Evolutionary conservation across 2,329 filamentous ascomycete genomes (phyloP).

Genomic region (Aspergillus pseudonomiae): DNA sequence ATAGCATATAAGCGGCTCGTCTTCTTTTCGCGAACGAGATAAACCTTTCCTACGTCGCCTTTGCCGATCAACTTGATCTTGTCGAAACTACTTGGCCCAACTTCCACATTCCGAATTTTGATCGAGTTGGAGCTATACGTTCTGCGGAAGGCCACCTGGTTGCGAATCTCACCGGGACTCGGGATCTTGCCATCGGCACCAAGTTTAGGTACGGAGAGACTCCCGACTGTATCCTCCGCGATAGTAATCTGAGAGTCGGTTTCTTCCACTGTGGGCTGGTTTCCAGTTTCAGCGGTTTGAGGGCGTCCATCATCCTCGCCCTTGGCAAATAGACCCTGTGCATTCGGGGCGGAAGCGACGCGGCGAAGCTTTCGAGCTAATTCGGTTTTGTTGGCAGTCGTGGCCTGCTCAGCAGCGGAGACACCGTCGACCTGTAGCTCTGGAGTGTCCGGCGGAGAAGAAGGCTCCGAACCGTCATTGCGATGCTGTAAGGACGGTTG

Average conservation of each 20-base stretch:
- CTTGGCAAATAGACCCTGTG: conserved; percentile 81
- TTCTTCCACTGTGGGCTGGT: conserved; percentile 71
- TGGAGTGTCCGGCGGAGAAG: conserved; percentile 89
- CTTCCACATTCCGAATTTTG: conserved; percentile 96
- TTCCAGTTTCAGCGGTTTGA: conserved; percentile 81
- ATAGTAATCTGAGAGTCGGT: conserved; percentile 58
- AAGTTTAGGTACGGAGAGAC: conserved; percentile 35
- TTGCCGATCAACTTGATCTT: conserved; percentile 99
- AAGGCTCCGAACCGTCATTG: conserved; percentile 89
- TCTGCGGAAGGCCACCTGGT: conserved; percentile 76
- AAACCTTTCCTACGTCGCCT: conserved; percentile 97
- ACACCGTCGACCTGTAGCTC: conserved; percentile 72
- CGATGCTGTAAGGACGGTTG: conserved; percentile 91
- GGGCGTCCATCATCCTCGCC: conserved; percentile 68
- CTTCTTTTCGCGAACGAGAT: conserved; percentile 97
- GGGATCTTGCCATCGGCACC: conserved; percentile 65
- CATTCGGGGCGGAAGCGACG: conserved; percentile 95
- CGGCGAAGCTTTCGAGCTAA: conserved; percentile 87
- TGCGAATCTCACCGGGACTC: conserved; percentile 66
- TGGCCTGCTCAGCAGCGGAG: conserved; percentile 67
- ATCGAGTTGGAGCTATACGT: conserved; percentile 99
- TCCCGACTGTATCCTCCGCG: conserved; percentile 47
- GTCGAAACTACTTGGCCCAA: conserved; percentile 93
- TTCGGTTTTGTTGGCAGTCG: conserved; percentile 86
- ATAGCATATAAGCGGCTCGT: conserved; percentile 93